Conservation (phyloP, 306 rosid genomes). For the Cucumis sativus region Cucumber_9930_V3 NC_026660.2:20770501-20771000, state of each 20-base stretch:
- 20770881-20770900: constrained; percentile 58
- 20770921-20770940: constrained; percentile 14
- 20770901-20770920: constrained; percentile 65
- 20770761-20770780: constrained; percentile 33
- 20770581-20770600: constrained; percentile 42
- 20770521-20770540: constrained; percentile 55
- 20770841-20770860: constrained; percentile 57
- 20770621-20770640: constrained; percentile 44
- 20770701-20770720: constrained; percentile 99
- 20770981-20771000: background rate
- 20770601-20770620: constrained; percentile 43
- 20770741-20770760: constrained; percentile 63
- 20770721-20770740: constrained; percentile 66
- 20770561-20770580: constrained; percentile 74
- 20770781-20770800: background rate
- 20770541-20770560: constrained; percentile 57
- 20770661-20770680: background rate
- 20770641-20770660: background rate
- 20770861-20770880: constrained; percentile 82
- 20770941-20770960: background rate
- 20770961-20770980: background rate
- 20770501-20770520: background rate
- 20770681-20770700: constrained; percentile 38
- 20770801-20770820: background rate
- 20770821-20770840: background rate